A percentile compares a stretch with the other conserved stretches of the same genome.
phyloP scores from a whole-genome alignment of 306 rosid species.

The Myrica gale region DNA sequence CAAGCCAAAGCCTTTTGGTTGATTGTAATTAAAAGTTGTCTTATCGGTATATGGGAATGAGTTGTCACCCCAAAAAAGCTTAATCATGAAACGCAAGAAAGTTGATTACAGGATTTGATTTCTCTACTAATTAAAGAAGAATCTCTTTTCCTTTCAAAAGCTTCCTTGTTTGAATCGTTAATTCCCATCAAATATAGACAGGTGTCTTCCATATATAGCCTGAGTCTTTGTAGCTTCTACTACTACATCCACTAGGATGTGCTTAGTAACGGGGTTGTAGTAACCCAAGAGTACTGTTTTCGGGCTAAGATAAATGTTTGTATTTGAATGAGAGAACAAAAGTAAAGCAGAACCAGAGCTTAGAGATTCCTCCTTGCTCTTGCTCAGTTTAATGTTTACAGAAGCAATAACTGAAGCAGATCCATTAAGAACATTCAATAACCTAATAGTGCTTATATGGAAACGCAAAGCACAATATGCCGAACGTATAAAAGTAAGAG shows the following conservation, averaged over 20 bases:
- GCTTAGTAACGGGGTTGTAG: neutral
- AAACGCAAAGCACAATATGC: too few relatives aligned
- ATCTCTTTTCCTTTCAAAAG: conserved; percentile 38
- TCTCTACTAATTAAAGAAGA: conserved; percentile 36
- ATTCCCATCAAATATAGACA: conserved; percentile 26
- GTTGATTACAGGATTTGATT: conserved; percentile 30
- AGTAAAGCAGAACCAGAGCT: too few relatives aligned
- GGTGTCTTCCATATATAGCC: conserved; percentile 10
- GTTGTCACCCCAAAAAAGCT: conserved; percentile 50
- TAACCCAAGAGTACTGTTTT: neutral
- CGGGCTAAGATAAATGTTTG: too few relatives aligned
- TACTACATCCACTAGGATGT: neutral
- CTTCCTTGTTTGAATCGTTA: conserved; percentile 37
- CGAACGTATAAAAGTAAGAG: too few relatives aligned
- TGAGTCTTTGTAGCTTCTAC: neutral
- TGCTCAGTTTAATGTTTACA: too few relatives aligned
- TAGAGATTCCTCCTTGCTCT: too few relatives aligned
- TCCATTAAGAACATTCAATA: too few relatives aligned
- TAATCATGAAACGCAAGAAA: conserved; percentile 44
- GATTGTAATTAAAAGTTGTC: conserved; percentile 35
- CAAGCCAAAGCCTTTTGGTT: conserved; percentile 31
- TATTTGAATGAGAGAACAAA: too few relatives aligned
- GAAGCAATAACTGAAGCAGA: too few relatives aligned
- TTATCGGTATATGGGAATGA: conserved; percentile 45
- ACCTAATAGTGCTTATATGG: too few relatives aligned